Base-by-base conservation (phyloP, 495 filamentous ascomycete species). In the Apodospora peruviana region DNA sequence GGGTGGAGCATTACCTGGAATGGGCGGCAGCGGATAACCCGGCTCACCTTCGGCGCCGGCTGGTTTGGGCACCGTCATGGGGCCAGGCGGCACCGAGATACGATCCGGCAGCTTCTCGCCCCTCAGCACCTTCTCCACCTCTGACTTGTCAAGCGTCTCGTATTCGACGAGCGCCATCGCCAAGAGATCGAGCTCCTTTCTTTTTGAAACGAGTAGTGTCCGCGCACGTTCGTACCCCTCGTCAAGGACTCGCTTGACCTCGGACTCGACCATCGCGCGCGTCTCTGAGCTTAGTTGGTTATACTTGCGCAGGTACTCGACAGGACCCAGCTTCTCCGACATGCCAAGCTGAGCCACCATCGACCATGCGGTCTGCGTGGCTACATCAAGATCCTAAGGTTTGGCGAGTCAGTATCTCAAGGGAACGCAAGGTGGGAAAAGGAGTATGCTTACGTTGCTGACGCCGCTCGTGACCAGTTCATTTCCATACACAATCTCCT, bases 121-220 rank as follows among this genome's bases (percentile, higher is more conserved):
- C 47, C 76, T 76, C 21, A 96, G 75, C 2, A 96, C 86, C 70
- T 85, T 88, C 64, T 86, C 86, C 57, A 96, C 91, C 60, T 98
- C 94, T 20, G 86, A 84, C 61, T 83, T 85, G 53, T 82, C 86
- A 19, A 96, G 70, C 2, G 88, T 94, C 69, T 97, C 94, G 67
- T 96, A 96, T 71, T 97, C 85, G 21, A 98, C 81, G 11, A 98
- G 70, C 3, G 90, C 93, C 58, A 90, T 83, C 23, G 91, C 91
- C 4, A 98, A 70, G 17, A 85, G 66, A 52, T 97, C 91, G 9
- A 98, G 76, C 60, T 95, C 91, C 44, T 87, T 81, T 18, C 88
- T 76, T 59, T 84, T 86, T 29, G 75, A 71, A 0, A 73, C 74
- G 25, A 98, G 72, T 18, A 96, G 78, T 29, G 77, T 77, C 9